Evolutionary conservation across 2,329 filamentous ascomycete genomes (phyloP).

Genomic region (Coniochaeta sp.): DNA sequence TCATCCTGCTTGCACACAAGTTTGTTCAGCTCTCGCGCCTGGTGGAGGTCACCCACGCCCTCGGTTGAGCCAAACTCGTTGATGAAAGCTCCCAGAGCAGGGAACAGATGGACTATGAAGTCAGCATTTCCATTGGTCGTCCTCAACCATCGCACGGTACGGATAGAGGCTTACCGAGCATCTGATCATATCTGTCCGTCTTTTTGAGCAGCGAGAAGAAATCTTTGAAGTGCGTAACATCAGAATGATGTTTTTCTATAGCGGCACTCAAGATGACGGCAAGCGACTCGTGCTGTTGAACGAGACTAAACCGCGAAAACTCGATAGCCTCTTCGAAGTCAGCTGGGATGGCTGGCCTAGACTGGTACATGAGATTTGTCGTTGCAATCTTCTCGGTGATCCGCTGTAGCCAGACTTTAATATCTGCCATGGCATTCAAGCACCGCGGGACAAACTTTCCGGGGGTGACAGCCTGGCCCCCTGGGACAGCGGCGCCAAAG

Average conservation of each 20-base stretch:
- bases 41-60: slow-evolving; percentile 55
- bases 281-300: slow-evolving; percentile 83
- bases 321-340: slow-evolving; percentile 72
- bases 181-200: slow-evolving; percentile 67
- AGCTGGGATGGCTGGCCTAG: slow-evolving; percentile 36
- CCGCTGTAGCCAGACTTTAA: slow-evolving; percentile 69
- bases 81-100: slow-evolving; percentile 69
- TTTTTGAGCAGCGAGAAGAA: slow-evolving; percentile 63
- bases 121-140: background rate
- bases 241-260: slow-evolving; percentile 67
- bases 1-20: slow-evolving; percentile 62
- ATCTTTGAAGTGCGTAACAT: slow-evolving; percentile 62
- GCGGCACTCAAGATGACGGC: slow-evolving; percentile 73
- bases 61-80: slow-evolving; percentile 73
- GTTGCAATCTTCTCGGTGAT: slow-evolving; percentile 71
- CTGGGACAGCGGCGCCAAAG: slow-evolving; percentile 38
- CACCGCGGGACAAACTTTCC: slow-evolving; percentile 67
- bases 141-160: background rate
- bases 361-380: slow-evolving; percentile 64
- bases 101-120: slow-evolving; percentile 66
- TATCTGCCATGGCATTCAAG: slow-evolving; percentile 65
- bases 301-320: slow-evolving; percentile 71
- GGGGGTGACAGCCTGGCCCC: slow-evolving; percentile 34
- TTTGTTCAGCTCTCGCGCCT: slow-evolving; percentile 63
- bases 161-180: slow-evolving; percentile 34